Percentiles rank a stretch among this genome's conserved stretches.
These are phyloP conservation scores for Fusarium goolgardi DNA, from an alignment of 2,329 filamentous ascomycete species.

Conservation along the genomic window DNA sequence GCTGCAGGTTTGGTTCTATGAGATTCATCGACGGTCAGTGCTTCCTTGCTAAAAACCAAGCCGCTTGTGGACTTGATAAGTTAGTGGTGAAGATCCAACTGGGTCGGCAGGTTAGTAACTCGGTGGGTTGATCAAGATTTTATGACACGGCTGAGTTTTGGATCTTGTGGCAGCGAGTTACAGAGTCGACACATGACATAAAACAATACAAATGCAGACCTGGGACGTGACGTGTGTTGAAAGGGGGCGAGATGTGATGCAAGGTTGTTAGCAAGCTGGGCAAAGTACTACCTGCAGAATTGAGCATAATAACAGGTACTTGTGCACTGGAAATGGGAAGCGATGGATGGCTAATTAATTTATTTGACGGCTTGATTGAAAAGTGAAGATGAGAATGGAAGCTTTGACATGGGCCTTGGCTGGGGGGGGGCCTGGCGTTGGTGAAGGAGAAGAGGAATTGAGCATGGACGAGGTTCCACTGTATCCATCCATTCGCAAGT, in stretches of 20 bases:
- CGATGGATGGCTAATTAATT: conserved; percentile 5
- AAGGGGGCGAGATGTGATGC: conserved; percentile 5
- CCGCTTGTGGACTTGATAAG: conserved; percentile 8
- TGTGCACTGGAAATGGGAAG: conserved; percentile 2
- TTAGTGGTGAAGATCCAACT: conserved; percentile 10
- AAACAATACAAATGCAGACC: conserved; percentile 10
- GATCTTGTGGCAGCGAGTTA: conserved; percentile 7
- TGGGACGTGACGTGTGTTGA: conserved; percentile 42
- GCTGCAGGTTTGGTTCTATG: conserved; percentile 2
- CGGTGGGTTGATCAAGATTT: neutral
- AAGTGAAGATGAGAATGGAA: conserved; percentile 7
- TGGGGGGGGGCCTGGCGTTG: neutral
- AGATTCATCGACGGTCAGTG: conserved; percentile 28
- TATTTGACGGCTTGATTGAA: neutral
- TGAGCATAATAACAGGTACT: conserved; percentile 7
- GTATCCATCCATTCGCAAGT: conserved; percentile 1
- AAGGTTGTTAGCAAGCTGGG: neutral
- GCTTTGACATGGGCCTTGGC: conserved; percentile 17
- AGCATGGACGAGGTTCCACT: conserved; percentile 5
- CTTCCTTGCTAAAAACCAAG: conserved; percentile 18
- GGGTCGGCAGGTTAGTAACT: conserved; percentile 13
- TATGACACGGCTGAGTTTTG: conserved; percentile 30
- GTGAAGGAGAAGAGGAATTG: neutral
- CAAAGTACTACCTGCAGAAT: conserved; percentile 11
- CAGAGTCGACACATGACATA: conserved; percentile 18